Evolutionary conservation across 139 green algal genomes (phyloP).

Genomic region (Coelastrella sp.): DNA sequence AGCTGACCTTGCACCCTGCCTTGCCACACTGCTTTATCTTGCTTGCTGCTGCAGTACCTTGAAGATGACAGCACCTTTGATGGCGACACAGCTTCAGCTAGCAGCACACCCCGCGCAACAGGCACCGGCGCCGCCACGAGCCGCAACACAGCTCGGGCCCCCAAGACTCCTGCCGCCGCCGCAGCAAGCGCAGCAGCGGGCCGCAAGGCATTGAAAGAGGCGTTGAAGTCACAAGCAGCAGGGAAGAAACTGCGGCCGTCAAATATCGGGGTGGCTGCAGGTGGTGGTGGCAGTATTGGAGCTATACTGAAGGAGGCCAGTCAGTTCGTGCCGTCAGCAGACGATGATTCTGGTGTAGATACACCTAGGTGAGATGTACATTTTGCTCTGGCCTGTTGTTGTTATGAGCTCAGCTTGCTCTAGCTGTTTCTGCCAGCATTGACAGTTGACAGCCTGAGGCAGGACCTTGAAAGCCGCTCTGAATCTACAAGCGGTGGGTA

Average conservation of each 20-base stretch:
- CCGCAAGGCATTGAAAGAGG: constrained; percentile 37
- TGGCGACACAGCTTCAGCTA: neutral
- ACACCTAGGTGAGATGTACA: neutral
- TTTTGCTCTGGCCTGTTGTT: neutral
- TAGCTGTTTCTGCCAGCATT: no score
- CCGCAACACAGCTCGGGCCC: constrained; percentile 3
- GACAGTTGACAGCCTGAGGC: neutral
- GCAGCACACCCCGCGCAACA: constrained; percentile 26
- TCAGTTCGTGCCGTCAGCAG: neutral
- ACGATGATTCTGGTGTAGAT: neutral
- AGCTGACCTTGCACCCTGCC: neutral
- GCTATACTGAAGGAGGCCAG: neutral
- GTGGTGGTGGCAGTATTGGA: neutral
- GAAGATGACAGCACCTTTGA: neutral
- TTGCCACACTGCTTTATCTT: neutral
- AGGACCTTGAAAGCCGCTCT: constrained; percentile 38
- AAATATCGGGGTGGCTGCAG: neutral
- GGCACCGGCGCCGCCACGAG: neutral
- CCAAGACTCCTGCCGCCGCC: neutral
- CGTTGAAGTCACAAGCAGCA: constrained; percentile 34
- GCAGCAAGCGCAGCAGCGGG: constrained; percentile 35
- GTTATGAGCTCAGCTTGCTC: no score
- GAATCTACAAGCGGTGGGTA: neutral
- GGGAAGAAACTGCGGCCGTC: neutral
- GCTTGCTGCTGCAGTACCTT: neutral